Evolutionary conservation across 441 rosid genomes (phyloP), one percentile per base, ranked within the genome.

Genomic region (Breynia disticha): DNA sequence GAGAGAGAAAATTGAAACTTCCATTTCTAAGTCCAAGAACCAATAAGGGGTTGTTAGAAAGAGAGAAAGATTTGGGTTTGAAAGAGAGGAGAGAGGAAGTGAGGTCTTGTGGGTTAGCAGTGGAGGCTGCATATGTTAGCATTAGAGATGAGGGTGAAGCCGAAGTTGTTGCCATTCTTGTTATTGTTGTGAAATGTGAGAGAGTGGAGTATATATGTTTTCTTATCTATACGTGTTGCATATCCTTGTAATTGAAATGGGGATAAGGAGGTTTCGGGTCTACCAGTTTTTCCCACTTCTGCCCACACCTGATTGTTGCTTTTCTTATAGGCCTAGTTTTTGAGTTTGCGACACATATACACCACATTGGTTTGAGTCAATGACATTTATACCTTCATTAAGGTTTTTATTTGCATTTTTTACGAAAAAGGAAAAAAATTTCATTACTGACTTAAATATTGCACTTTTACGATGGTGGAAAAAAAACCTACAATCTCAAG

Each of bases 91-190:
- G 60, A 49, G 82, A 67, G 18, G 76, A 74, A 19, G 70, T 48
- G 19, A 76, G 74, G 72, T 81, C 87, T 57, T 68, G 88, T 11
- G 71, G 55, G 68, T 74, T 81, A 50, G 67, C 60, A 1, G 82
- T 38, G 28, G 82, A 70, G 53, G 80, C 64, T 16, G 77, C 72
- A 69, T 80, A 59, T 1, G 84, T 55, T 59, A 82, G 67, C 83
- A 74, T 78, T 10, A 76, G 72, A 45, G 85, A 71, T 4, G 87
- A 70, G 19, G 80, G 45, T 7, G 79, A 58, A 10, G 79, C 28
- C 15, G 68, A 59, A 47, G 80, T 72, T 38, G 82, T 21, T 46
- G 86, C 76, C 87, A 80, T 81, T 41, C 15, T 11, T 41, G 3
- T 11, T 11, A 15, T 15, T 41, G 15, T 41, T n/a, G 13, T 41